Base-by-base conservation (phyloP, 2,329 filamentous ascomycete genomes). In the Decorospora gaudefroyi region DNA sequence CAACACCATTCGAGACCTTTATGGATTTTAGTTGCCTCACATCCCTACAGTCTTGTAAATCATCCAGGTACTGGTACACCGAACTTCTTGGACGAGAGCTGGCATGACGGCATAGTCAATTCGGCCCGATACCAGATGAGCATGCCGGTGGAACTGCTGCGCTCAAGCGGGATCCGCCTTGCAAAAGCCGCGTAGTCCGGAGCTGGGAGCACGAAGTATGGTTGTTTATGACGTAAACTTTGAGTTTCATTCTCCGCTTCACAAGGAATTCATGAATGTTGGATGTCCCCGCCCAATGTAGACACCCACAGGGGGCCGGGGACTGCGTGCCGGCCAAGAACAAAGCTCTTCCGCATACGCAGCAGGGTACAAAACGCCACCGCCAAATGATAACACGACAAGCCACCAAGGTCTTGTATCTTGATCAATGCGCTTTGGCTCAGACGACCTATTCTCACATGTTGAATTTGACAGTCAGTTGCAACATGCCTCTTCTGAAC, bases 91-190 rank as follows among this genome's bases (percentile, higher is more conserved):
- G n/a, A n/a, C n/a, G n/a, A n/a, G n/a, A n/a, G n/a, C n/a, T n/a
- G n/a, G n/a, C n/a, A n/a, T n/a, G n/a, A 61, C 51, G 38, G 49
- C 55, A 59, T 54, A 56, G 46, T 45, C 29, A 11, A 66, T 43
- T 67, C 65, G 65, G 65, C 38, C 65, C 65, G 65, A 68, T 59
- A 46, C 12, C 34, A 42, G 44, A 56, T 61, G 49, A 59, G 52
- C 49, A 46, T 49, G 54, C 49, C 59, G 54, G 48, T 47, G 29
- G 53, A 50, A 57, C 55, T 51, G 51, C 59, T 53, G 53, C 52
- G 46, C 52, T 51, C 51, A 53, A 49, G 53, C 50, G 50, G 44
- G 47, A 54, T 55, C 47, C 29, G 46, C 55, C 42, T 32, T 51
- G 36, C 35, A 37, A n/a, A 40, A 21, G 28, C 31, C 33, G 49